Evolutionary conservation across 1,139 yeast genomes (phyloP).

Genomic region (Debaryomyces psychrophilus): DNA sequence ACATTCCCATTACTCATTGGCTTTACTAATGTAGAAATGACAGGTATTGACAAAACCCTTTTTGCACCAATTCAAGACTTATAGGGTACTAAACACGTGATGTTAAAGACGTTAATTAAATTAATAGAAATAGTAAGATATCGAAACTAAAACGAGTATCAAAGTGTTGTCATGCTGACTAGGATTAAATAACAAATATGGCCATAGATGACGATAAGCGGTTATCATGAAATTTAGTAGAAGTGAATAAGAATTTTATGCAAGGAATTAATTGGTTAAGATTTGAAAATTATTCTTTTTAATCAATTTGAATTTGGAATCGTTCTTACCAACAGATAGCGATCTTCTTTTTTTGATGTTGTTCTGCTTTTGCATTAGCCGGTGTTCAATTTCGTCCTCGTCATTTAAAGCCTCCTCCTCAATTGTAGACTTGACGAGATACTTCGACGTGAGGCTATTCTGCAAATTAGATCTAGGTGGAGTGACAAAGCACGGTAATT

Average conservation of each 20-base stretch:
- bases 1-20: no score
- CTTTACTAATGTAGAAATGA: no score
- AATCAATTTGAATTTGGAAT: conserved; percentile 37
- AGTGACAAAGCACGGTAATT: conserved; percentile 38
- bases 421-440: conserved; percentile 27
- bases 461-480: conserved; percentile 30
- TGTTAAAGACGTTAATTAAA: no score
- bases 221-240: conserved; percentile 5
- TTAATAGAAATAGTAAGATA: not conserved
- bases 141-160: conserved; percentile 1
- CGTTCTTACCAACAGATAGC: conserved; percentile 45
- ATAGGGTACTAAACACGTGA: no score
- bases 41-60: no score
- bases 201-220: not conserved
- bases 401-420: conserved; percentile 26
- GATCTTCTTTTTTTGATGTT: conserved; percentile 34
- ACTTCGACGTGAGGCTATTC: conserved; percentile 18
- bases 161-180: not conserved
- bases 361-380: conserved; percentile 9
- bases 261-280: conserved; percentile 15
- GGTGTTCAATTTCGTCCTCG: conserved; percentile 27
- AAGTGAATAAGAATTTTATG: conserved; percentile 6
- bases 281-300: conserved; percentile 34
- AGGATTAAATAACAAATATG: not conserved
- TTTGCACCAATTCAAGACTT: no score